phyloP scores from a whole-genome alignment of 2,329 filamentous ascomycete species.

The Pseudopyricularia cyperi region DNA sequence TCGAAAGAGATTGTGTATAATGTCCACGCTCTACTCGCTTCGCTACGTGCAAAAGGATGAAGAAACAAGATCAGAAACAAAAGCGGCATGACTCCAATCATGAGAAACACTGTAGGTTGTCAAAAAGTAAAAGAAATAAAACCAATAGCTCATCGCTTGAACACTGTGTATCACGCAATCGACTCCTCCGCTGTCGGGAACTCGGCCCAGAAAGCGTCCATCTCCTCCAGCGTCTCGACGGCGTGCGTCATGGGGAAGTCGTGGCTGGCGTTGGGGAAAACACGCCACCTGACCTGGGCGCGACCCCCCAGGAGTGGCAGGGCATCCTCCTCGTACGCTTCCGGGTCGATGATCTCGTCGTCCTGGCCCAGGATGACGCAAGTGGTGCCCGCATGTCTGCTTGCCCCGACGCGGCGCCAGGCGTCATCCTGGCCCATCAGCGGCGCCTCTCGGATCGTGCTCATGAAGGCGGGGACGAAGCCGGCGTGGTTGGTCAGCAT shows the following conservation, averaged over 20 bases:
- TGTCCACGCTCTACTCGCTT: background rate
- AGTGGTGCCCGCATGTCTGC: constrained; percentile 23
- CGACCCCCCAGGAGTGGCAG: constrained; percentile 36
- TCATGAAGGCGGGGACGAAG: constrained; percentile 48
- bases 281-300: constrained; percentile 32
- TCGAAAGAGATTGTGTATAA: background rate
- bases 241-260: constrained; percentile 50
- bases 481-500: constrained; percentile 41
- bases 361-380: constrained; percentile 36
- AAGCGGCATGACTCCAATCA: background rate
- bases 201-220: constrained; percentile 33
- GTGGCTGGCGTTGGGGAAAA: constrained; percentile 38
- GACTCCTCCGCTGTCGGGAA: background rate
- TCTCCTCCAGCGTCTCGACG: constrained; percentile 25
- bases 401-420: constrained; percentile 28
- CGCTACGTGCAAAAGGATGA: background rate
- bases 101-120: background rate
- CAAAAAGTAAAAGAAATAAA: background rate
- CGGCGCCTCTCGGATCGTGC: constrained; percentile 39
- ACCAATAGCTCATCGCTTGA: too few relatives aligned
- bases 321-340: constrained; percentile 34
- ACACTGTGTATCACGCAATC: background rate
- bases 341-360: constrained; percentile 39
- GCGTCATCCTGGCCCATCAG: constrained; percentile 37
- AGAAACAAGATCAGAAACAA: background rate